These are phyloP conservation scores for Amanita molliuscula DNA, from an alignment of 768 basidiomycete genomes.

Conservation along the genomic window DNA sequence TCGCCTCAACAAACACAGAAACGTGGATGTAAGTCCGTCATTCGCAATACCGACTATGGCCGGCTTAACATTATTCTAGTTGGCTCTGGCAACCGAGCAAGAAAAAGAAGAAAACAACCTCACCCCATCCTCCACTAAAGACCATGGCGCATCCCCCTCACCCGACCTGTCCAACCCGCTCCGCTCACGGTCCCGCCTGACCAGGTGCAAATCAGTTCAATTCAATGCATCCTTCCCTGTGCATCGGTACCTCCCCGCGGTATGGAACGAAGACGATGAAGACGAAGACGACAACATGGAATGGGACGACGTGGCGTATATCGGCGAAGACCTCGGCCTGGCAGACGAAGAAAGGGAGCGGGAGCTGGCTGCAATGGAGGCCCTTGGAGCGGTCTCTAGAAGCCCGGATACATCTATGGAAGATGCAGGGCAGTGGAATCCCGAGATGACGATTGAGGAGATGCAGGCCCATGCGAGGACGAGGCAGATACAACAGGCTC, in stretches of 20 bases:
- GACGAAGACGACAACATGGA: constrained; percentile 55
- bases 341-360: constrained; percentile 38
- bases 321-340: constrained; percentile 60
- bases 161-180: constrained; percentile 23
- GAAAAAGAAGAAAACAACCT: constrained; percentile 52
- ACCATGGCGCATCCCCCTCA: constrained; percentile 34
- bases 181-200: constrained; percentile 12
- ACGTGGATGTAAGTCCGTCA: constrained; percentile 63
- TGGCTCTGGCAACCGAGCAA: constrained; percentile 63
- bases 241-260: constrained; percentile 70
- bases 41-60: not conserved
- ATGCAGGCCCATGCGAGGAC: constrained; percentile 24
- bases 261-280: constrained; percentile 73
- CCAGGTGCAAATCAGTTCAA: constrained; percentile 41
- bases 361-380: constrained; percentile 12
- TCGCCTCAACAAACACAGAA: constrained; percentile 91
- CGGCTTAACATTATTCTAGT: constrained; percentile 26
- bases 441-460: constrained; percentile 5
- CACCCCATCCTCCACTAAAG: constrained; percentile 44
- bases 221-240: constrained; percentile 64
- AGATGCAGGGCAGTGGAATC: not conserved
- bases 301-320: constrained; percentile 61
- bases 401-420: constrained; percentile 1
- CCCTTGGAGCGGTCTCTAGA: constrained; percentile 2
- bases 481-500: constrained; percentile 23